phyloP scores from a whole-genome alignment of 1,139 yeast genomes.

The Debaryomyces sp. region DNA sequence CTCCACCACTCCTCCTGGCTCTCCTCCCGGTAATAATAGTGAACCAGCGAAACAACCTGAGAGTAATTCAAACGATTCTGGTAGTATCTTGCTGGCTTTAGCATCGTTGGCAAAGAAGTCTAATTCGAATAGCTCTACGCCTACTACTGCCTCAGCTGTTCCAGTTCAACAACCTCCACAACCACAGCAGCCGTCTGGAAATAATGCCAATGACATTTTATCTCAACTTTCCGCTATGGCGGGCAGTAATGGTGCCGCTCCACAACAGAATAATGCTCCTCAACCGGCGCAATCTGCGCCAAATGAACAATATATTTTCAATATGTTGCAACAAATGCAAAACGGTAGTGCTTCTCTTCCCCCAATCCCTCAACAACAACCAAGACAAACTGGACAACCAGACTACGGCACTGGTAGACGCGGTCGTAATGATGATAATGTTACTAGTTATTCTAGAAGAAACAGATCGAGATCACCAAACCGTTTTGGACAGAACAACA shows the following conservation, averaged over 20 bases:
- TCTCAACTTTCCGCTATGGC: conserved; percentile 50
- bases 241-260: conserved; percentile 8
- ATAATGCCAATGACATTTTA: conserved; percentile 42
- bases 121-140: conserved; percentile 28
- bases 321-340: conserved; percentile 51
- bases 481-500: conserved; percentile 28
- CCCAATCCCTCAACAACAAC: conserved; percentile 12
- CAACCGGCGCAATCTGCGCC: conserved; percentile 21
- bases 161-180: conserved; percentile 22
- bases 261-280: conserved; percentile 7
- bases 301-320: conserved; percentile 37
- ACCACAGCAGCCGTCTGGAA: conserved; percentile 20
- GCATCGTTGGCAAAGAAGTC: conserved; percentile 54
- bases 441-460: conserved; percentile 46
- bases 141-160: conserved; percentile 24
- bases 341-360: conserved; percentile 16
- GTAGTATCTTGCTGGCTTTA: conserved; percentile 65
- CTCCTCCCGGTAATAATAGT: conserved; percentile 47
- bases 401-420: conserved; percentile 31
- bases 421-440: conserved; percentile 33
- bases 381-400: conserved; percentile 21
- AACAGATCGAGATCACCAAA: conserved; percentile 61
- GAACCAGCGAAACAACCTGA: conserved; percentile 28
- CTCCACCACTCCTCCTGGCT: conserved; percentile 56
- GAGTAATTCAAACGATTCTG: conserved; percentile 46